Evolutionary conservation across 1,284 basidiomycete genomes (phyloP).

Genomic region (Agaricales sp.): DNA sequence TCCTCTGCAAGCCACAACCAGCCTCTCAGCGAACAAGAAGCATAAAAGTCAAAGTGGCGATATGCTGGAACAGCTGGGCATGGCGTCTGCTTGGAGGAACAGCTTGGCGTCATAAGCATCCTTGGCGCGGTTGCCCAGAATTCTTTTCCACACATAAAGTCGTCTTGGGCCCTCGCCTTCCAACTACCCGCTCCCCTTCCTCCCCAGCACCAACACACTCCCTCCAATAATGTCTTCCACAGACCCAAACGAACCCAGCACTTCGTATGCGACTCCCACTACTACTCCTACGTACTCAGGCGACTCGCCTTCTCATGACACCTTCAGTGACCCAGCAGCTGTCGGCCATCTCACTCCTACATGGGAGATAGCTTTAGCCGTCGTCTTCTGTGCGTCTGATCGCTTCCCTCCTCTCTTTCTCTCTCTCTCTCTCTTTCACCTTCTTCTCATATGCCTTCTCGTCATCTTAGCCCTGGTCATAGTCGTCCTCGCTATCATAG

Average conservation of each 20-base stretch:
- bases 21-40: too few species aligned
- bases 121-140: background rate
- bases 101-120: background rate
- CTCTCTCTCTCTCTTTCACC: too few species aligned
- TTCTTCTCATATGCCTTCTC: too few species aligned
- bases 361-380: slow-evolving; percentile 12
- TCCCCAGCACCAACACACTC: background rate
- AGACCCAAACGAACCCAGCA: background rate
- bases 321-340: background rate
- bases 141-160: slow-evolving; percentile 2
- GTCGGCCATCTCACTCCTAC: slow-evolving; percentile 6
- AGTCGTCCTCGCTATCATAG: background rate
- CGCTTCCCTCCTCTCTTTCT: background rate
- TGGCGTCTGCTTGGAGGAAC: background rate
- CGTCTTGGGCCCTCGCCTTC: background rate
- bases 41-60: too few species aligned
- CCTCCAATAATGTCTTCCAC: background rate
- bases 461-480: background rate
- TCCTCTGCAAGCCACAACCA: too few species aligned
- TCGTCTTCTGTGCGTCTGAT: slow-evolving; percentile 10
- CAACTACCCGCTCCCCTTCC: background rate
- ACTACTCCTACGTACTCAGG: background rate
- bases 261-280: background rate
- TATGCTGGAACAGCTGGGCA: too few species aligned
- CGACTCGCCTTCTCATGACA: background rate